phyloP scores from a whole-genome alignment of 495 filamentous ascomycete genomes.

The Neurospora tetraspora region DNA sequence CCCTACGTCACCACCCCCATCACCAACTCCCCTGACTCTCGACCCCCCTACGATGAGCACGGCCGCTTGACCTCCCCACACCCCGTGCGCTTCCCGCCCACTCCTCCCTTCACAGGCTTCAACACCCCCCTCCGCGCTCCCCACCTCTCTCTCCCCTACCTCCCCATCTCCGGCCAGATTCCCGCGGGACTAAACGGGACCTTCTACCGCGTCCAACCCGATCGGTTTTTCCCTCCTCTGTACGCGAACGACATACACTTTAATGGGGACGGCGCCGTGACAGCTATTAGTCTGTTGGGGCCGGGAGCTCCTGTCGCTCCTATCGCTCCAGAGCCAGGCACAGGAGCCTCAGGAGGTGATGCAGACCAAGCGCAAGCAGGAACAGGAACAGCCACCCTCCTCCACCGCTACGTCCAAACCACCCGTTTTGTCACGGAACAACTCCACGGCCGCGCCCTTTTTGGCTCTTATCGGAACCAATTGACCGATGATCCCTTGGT shows the following conservation, averaged over 20 bases:
- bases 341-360: too few species aligned
- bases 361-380: too few species aligned
- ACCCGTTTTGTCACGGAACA: slow-evolving; percentile 38
- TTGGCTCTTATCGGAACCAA: slow-evolving; percentile 46
- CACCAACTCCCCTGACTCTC: not conserved
- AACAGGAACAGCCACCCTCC: not conserved
- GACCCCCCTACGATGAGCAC: slow-evolving; percentile 30
- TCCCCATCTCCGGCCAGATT: slow-evolving; percentile 40
- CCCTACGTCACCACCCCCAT: not conserved
- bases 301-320: too few species aligned
- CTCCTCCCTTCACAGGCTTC: slow-evolving; percentile 36
- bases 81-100: slow-evolving; percentile 38
- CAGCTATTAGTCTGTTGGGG: slow-evolving; percentile 37
- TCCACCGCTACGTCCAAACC: slow-evolving; percentile 35
- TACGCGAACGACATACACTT: slow-evolving; percentile 46
- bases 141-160: slow-evolving; percentile 33
- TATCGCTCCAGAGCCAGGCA: too few species aligned
- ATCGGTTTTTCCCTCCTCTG: slow-evolving; percentile 41
- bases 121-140: slow-evolving; percentile 39
- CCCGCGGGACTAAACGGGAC: slow-evolving; percentile 42
- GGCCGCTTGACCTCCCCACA: slow-evolving; percentile 21
- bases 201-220: slow-evolving; percentile 45
- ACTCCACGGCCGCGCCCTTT: slow-evolving; percentile 27
- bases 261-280: slow-evolving; percentile 36
- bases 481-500: slow-evolving; percentile 44